These are phyloP conservation scores for Themeda triandra DNA, from an alignment of 176 grass and related monocot genomes.

Conservation along the genomic window DNA sequence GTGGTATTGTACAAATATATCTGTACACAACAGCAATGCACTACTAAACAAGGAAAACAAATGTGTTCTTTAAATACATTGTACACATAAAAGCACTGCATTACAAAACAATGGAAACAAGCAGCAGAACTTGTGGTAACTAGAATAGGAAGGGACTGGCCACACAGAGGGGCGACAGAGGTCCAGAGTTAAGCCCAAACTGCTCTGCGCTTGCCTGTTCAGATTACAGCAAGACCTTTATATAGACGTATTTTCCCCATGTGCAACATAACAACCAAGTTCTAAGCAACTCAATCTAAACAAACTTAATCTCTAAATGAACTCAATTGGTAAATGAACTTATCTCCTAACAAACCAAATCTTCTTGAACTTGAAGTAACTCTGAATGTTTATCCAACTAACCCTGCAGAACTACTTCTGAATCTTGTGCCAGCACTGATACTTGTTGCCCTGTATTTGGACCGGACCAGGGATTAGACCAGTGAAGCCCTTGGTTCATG, in stretches of 20 bases:
- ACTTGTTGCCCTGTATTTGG: neutral
- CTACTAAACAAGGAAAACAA: neutral
- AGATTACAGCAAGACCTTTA: neutral
- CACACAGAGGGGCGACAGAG: neutral
- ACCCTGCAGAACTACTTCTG: neutral
- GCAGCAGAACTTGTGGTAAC: neutral
- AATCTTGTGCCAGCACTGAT: neutral
- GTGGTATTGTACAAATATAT: neutral
- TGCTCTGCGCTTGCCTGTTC: neutral
- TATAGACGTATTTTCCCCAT: neutral
- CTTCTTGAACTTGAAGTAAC: neutral
- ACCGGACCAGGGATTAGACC: neutral
- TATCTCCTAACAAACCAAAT: neutral
- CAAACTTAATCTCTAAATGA: neutral
- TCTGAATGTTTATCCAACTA: neutral
- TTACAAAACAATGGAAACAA: conserved; percentile 5
- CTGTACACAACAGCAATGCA: neutral
- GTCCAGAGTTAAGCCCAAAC: neutral
- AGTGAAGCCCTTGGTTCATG: neutral
- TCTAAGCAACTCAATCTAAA: neutral
- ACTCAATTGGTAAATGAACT: neutral
- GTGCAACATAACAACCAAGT: neutral
- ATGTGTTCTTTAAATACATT: conserved; percentile 9
- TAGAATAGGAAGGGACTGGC: neutral
- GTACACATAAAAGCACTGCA: neutral